Conservation (phyloP, 2,329 filamentous ascomycete species). For the Orbilia brochopaga region DNA sequence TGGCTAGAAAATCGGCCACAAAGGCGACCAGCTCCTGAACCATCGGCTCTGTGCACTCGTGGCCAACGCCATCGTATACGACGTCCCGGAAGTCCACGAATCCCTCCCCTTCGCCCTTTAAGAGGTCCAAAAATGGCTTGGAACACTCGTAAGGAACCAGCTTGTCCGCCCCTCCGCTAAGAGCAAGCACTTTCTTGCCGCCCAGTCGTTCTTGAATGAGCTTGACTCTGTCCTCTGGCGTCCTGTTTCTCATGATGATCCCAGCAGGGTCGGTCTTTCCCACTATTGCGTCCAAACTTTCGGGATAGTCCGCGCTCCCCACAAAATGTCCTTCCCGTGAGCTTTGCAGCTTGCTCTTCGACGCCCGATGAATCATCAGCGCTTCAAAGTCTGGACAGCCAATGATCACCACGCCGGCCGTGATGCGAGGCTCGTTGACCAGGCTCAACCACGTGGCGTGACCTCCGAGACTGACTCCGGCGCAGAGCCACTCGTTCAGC, state of each 20-base stretch:
- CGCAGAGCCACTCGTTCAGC: conserved; percentile 60
- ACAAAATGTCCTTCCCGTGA: conserved; percentile 69
- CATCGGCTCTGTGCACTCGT: conserved; percentile 74
- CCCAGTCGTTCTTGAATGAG: conserved; percentile 63
- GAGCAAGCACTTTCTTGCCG: conserved; percentile 70
- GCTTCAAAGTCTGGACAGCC: conserved; percentile 87
- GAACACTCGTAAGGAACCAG: conserved; percentile 72
- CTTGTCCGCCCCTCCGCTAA: conserved; percentile 72
- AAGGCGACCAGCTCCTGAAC: conserved; percentile 70
- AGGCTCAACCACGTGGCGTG: conserved; percentile 86
- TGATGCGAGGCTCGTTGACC: conserved; percentile 77
- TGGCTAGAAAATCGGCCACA: conserved; percentile 57
- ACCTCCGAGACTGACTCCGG: conserved; percentile 85
- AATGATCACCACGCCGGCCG: conserved; percentile 78
- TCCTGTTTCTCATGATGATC: conserved; percentile 58
- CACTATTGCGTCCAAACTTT: conserved; percentile 69
- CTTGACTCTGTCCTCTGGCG: conserved; percentile 59
- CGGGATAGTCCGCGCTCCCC: conserved; percentile 78
- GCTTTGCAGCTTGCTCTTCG: conserved; percentile 69
- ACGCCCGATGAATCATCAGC: conserved; percentile 80
- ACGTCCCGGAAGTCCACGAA: conserved; percentile 68
- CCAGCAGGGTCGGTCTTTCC: conserved; percentile 75
- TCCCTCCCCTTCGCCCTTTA: conserved; percentile 63
- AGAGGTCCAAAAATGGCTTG: conserved; percentile 67
- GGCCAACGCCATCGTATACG: conserved; percentile 72